Evolutionary conservation across 768 basidiomycete species (phyloP).

Genomic region (Xanthoconium purpureum): DNA sequence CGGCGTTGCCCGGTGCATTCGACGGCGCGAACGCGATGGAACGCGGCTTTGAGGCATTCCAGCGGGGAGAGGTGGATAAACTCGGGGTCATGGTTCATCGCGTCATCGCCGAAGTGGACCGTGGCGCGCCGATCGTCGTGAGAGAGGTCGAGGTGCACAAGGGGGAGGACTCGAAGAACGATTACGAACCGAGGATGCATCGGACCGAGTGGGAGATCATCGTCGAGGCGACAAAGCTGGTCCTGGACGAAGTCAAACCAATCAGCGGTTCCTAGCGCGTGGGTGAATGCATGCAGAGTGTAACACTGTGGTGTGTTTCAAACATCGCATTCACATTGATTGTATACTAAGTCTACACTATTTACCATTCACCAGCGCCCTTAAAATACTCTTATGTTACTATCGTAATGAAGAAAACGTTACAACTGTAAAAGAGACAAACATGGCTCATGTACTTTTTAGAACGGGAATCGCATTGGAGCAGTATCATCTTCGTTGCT

Average conservation of each 20-base stretch:
- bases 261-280: background rate
- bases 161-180: slow-evolving; percentile 65
- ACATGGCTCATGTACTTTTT: slow-evolving; percentile 12
- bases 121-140: slow-evolving; percentile 84
- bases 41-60: slow-evolving; percentile 85
- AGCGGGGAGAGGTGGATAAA: slow-evolving; percentile 70
- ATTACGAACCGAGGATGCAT: slow-evolving; percentile 76
- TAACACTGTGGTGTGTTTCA: slow-evolving; percentile 2
- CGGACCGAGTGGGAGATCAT: slow-evolving; percentile 85
- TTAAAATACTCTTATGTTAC: slow-evolving; percentile 17
- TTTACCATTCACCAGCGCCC: slow-evolving; percentile 6
- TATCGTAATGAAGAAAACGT: slow-evolving; percentile 1
- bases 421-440: background rate
- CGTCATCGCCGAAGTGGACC: slow-evolving; percentile 91
- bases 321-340: background rate
- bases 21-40: slow-evolving; percentile 92
- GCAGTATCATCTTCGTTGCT: slow-evolving; percentile 5
- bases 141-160: slow-evolving; percentile 68
- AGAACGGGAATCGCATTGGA: slow-evolving; percentile 30
- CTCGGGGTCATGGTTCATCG: slow-evolving; percentile 93
- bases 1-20: slow-evolving; percentile 93
- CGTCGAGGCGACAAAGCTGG: slow-evolving; percentile 75
- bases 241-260: slow-evolving; percentile 53
- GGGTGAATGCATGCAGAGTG: background rate
- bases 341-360: slow-evolving; percentile 18